Evolutionary conservation across 352 stramenopile species (phyloP), one percentile per base, ranked within the genome.

Genomic region (Paralagenidium karlingii): DNA sequence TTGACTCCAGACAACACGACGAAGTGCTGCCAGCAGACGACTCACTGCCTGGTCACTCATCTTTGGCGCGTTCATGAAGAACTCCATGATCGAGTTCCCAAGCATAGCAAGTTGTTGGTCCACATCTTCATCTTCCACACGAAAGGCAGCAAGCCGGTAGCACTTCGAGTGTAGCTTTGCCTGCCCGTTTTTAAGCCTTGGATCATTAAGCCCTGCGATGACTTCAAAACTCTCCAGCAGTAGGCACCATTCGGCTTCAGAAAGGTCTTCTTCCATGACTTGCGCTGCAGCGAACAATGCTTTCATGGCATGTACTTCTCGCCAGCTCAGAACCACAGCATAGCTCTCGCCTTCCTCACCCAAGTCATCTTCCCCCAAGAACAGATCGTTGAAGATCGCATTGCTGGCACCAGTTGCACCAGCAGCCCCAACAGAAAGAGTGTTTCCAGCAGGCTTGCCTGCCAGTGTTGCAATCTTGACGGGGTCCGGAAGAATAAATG

Each of bases 281-380:
- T 91, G 78, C 12, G 77, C 76, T 12, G 78, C 69, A 16, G 69
- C 73, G 38, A 87, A 88, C 13, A 91, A 53, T 9, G 75, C 70
- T 43, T 91, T 91, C 78, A 91, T 91, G n/a, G 78, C 78, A 29
- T 88, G 78, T 22, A 91, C 70, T 51, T 91, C 71, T 21, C 75
- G 65, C 78, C 78, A 91, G 30, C 60, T 86, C 33, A 88, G 57
- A 21, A 68, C 47, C 16, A 85, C 67, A 6, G 77, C 30, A 37
- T 58, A 82, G 24, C 62, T 80, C 26, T 85, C 68, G 7, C 62
- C 69, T 45, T 88, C 70, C 5, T 85, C 66, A 2, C 47, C 29
- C 11, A 40, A 43, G 8, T 21, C 38, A 33, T 85, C 68, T 8
- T 31, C 30, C 19, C 7, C 22, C 7, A 36, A 3, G 15, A 82